Evolutionary conservation across 306 rosid genomes (phyloP).

Genomic region (Castanospermum australe): DNA sequence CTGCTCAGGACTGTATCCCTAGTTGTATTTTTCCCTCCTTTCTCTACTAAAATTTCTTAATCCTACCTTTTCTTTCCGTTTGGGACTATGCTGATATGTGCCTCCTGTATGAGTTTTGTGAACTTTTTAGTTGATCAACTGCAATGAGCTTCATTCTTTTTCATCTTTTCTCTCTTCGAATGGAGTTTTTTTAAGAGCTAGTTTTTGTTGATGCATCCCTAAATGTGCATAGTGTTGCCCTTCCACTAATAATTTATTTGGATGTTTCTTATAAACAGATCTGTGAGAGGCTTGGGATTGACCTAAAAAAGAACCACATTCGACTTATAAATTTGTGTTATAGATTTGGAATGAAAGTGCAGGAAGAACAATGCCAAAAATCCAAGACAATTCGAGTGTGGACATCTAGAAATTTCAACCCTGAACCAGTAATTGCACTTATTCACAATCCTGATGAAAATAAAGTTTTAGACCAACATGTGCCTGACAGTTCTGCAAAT

Average conservation of each 20-base stretch:
- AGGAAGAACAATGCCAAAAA: conserved; percentile 66
- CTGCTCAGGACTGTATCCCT: not conserved
- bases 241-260: conserved; percentile 23
- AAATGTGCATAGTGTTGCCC: conserved; percentile 16
- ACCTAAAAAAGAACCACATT: conserved; percentile 61
- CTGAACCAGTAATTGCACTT: conserved; percentile 42
- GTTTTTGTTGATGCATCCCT: conserved; percentile 11
- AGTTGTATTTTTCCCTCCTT: not conserved
- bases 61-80: not conserved
- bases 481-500: conserved; percentile 38
- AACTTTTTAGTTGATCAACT: conserved; percentile 7
- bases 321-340: conserved; percentile 62
- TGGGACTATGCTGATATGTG: not conserved
- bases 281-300: conserved; percentile 75
- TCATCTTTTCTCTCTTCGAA: not conserved
- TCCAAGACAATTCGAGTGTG: conserved; percentile 63
- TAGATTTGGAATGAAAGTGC: conserved; percentile 76
- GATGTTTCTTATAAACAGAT: conserved; percentile 51
- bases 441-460: conserved; percentile 42
- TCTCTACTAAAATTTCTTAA: not conserved
- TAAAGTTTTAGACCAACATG: conserved; percentile 28
- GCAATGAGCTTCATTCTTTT: not conserved
- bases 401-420: conserved; percentile 65
- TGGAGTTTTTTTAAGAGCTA: conserved; percentile 7
- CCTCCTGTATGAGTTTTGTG: not conserved